phyloP scores from a whole-genome alignment of 179 eudicot species.

The Drosera spatulata region DNA sequence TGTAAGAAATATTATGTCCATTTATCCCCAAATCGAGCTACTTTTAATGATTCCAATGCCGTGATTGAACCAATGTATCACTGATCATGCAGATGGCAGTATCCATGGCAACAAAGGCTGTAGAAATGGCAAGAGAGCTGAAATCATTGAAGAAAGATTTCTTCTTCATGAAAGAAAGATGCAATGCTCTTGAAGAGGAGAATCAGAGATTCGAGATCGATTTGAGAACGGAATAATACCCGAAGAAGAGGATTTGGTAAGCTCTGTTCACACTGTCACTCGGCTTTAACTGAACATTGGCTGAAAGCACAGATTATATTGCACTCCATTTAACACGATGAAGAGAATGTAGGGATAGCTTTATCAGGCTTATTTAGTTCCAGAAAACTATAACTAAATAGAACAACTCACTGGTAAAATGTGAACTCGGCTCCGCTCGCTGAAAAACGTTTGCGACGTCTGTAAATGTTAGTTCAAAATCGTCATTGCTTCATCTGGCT shows the following conservation, averaged over 20 bases:
- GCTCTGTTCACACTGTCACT: too few relatives aligned
- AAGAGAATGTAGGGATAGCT: background rate
- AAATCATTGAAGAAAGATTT: slow-evolving; percentile 63
- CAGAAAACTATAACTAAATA: too few relatives aligned
- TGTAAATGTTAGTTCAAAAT: too few relatives aligned
- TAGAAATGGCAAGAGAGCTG: slow-evolving; percentile 59
- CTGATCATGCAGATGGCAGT: slow-evolving; percentile 51
- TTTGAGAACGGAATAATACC: slow-evolving; percentile 33
- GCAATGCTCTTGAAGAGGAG: slow-evolving; percentile 73
- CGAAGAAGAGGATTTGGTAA: slow-evolving; percentile 93
- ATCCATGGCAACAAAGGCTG: slow-evolving; percentile 75
- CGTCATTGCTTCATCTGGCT: too few relatives aligned
- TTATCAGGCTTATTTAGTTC: too few relatives aligned
- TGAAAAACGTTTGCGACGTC: too few relatives aligned
- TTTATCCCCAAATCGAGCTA: background rate
- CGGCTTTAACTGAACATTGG: too few relatives aligned
- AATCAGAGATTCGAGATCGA: slow-evolving; percentile 65
- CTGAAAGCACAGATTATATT: background rate
- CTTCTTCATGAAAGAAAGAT: slow-evolving; percentile 63
- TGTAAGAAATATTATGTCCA: slow-evolving; percentile 18
- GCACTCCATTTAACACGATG: background rate
- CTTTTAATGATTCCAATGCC: background rate
- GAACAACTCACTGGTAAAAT: too few relatives aligned
- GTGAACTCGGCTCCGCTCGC: too few relatives aligned
- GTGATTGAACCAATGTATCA: background rate